Evolutionary conservation across 345 rosid species (phyloP).

Genomic region (Lumnitzera littorea): DNA sequence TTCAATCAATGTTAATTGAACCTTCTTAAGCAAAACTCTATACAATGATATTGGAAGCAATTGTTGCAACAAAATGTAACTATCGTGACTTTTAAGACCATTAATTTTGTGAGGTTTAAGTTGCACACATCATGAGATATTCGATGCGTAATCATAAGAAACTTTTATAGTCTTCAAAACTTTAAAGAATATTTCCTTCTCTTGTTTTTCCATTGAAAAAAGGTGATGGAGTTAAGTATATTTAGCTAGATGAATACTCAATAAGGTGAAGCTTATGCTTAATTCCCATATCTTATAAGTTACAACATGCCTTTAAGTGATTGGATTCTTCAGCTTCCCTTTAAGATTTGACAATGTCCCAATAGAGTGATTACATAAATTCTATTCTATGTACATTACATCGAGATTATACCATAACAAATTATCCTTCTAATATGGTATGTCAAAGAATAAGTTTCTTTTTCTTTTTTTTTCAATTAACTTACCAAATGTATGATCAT

Average conservation of each 20-base stretch:
- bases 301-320: background rate
- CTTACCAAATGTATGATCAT: too few relatives aligned
- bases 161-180: background rate
- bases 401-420: too few relatives aligned
- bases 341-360: too few relatives aligned
- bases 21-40: background rate
- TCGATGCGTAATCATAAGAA: background rate
- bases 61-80: background rate
- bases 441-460: too few relatives aligned
- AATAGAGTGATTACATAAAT: too few relatives aligned
- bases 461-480: too few relatives aligned
- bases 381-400: too few relatives aligned
- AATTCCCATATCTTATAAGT: background rate
- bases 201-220: background rate
- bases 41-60: background rate
- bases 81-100: background rate
- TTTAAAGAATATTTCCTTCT: background rate
- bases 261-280: background rate
- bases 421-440: too few relatives aligned
- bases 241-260: background rate
- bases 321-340: too few relatives aligned
- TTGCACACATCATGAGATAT: background rate
- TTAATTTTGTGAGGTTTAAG: background rate
- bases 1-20: background rate
- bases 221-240: background rate